Base-by-base conservation (phyloP, 2,329 filamentous ascomycete genomes). In the Neoscytalidium dimidiatum region DNA sequence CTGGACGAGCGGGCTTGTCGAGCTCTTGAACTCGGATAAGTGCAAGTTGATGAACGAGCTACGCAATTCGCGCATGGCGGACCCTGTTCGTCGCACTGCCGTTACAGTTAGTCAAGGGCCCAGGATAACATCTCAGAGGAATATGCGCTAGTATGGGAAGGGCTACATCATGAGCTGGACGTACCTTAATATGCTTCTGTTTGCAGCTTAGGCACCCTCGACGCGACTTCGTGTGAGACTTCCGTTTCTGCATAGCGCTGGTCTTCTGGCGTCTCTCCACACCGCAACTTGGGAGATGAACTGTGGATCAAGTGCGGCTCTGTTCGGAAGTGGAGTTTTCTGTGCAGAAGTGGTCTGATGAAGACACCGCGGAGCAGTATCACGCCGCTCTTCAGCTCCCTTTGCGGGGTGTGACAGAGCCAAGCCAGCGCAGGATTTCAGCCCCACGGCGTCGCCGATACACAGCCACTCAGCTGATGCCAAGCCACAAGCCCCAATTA, bases 161-260 rank as follows among this genome's bases (percentile, higher is more conserved):
- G 21, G 9, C 17, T 21, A 21, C 2, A 14, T 14, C n/a, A n/a
- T n/a, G n/a, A n/a, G n/a, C n/a, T n/a, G 11, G 2, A 53, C 71
- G 28, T 66, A 79, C 78, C 74, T 80, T 80, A 60, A 80, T 78
- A 29, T 78, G 73, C 62, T 78, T 69, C 60, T 72, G 73, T 68
- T 80, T 80, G 68, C 78, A 80, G 65, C 77, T 75, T 33, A 74
- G 73, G 60, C 78, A 80, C 31, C 78, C 78, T 69, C 77, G 74
- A 48, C 78, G 77, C 17, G 78, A 80, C 69, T 80, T 80, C 23
- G 73, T 78, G 71, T 80, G 78, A 28, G 77, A 70, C 66, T 76
- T 74, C 60, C 78, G 72, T 33, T 65, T 65, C 49, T 67, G 66
- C 63, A 65, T 65, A 35, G 13, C 19, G 14, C 4, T 28, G 48